Evolutionary conservation across 2,329 filamentous ascomycete species (phyloP).

Genomic region (Aspergillus calidoustus): DNA sequence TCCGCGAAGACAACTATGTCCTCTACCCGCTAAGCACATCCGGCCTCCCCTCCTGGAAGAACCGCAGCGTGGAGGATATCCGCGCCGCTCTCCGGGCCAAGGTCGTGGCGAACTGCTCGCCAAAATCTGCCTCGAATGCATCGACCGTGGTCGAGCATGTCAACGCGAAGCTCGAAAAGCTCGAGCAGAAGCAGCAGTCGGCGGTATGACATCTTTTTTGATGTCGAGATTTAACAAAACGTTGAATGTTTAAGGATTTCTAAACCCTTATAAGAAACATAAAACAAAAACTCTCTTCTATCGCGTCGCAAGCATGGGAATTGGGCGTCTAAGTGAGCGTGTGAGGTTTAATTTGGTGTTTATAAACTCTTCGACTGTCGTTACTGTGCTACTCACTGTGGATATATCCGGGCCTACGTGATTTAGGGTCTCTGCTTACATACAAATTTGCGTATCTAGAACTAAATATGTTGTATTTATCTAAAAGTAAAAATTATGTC

Average conservation of each 20-base stretch:
- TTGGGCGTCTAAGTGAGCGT: constrained; percentile 19
- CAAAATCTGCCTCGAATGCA: constrained; percentile 24
- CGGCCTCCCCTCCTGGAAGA: constrained; percentile 56
- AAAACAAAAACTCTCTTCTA: constrained; percentile 11
- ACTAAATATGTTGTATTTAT: background rate
- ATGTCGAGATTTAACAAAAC: constrained; percentile 5
- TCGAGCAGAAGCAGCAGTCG: constrained; percentile 19
- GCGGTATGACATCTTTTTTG: background rate
- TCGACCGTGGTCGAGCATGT: constrained; percentile 28
- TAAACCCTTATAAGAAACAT: background rate
- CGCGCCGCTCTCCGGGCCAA: constrained; percentile 46
- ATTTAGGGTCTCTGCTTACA: constrained; percentile 32
- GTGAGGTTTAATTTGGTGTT: constrained; percentile 12
- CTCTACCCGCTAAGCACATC: constrained; percentile 47
- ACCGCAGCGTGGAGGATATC: constrained; percentile 54
- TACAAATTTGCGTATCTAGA: constrained; percentile 5
- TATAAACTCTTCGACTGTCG: constrained; percentile 1
- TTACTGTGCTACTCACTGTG: constrained; percentile 1
- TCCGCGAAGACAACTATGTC: constrained; percentile 42
- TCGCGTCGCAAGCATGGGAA: constrained; percentile 21
- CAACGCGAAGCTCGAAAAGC: constrained; percentile 27
- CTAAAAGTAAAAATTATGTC: background rate
- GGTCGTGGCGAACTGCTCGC: constrained; percentile 31
- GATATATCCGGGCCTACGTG: constrained; percentile 27
- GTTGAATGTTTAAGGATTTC: background rate